Evolutionary conservation across 768 basidiomycete genomes (phyloP).

Genomic region (Tylopilus subfusipes): DNA sequence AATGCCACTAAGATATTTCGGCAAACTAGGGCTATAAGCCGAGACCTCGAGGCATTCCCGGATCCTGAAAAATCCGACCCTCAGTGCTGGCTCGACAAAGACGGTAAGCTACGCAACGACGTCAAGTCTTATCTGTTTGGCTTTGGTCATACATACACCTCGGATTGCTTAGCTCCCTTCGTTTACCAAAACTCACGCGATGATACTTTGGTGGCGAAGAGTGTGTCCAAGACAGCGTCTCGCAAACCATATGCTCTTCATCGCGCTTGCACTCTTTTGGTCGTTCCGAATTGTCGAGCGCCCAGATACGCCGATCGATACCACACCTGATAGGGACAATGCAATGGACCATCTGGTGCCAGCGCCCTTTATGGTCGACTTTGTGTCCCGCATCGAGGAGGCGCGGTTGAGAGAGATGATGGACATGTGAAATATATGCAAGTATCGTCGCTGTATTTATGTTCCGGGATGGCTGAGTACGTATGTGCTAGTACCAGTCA

Average conservation of each 20-base stretch:
- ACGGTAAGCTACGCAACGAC: constrained; percentile 45
- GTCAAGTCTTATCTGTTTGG: constrained; percentile 50
- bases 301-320: constrained; percentile 50
- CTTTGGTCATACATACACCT: constrained; percentile 36
- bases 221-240: constrained; percentile 64
- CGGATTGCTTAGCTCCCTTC: no score
- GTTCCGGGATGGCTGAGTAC: no score
- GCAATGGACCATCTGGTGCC: constrained; percentile 54
- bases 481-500: no score
- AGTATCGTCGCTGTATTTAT: no score
- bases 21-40: constrained; percentile 42
- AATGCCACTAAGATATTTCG: neutral
- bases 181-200: no score
- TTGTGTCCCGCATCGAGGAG: constrained; percentile 42
- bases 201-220: constrained; percentile 21
- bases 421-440: neutral
- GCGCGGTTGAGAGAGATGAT: constrained; percentile 16
- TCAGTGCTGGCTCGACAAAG: constrained; percentile 47
- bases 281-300: constrained; percentile 53
- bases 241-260: constrained; percentile 48
- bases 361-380: constrained; percentile 50
- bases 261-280: constrained; percentile 61
- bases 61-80: constrained; percentile 58
- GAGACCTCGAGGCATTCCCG: constrained; percentile 53
- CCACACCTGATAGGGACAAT: constrained; percentile 47